A percentile compares a stretch with the other conserved stretches of the same genome.
Evolutionary conservation across 225 moss, liverwort and hornwort genomes (phyloP).

Genomic region (Bryoerythrophyllum caledonicum): DNA sequence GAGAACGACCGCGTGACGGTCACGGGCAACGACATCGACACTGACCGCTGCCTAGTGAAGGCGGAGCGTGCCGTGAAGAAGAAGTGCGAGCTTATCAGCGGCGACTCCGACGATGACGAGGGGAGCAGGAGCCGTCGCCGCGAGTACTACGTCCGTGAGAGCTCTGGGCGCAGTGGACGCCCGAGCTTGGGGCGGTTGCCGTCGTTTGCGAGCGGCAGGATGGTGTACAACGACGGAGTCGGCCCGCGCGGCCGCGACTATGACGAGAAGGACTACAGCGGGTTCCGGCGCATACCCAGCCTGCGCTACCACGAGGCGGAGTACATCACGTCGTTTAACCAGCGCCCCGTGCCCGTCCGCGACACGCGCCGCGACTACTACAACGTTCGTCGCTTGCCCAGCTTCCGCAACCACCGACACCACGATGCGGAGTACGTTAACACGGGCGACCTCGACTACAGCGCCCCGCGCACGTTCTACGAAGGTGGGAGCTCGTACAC

Average conservation of each 20-base stretch:
- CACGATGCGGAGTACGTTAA: constrained; percentile 55
- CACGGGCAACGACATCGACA: constrained; percentile 36
- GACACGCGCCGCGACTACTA: constrained; percentile 35
- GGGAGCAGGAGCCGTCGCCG: constrained; percentile 1
- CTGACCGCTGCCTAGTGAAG: constrained; percentile 38
- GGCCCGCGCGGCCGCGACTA: constrained; percentile 37
- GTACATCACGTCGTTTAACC: constrained; percentile 37
- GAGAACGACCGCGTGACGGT: constrained; percentile 39
- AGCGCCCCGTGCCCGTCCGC: constrained; percentile 2
- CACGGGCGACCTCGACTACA: constrained; percentile 31
- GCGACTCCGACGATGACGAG: constrained; percentile 7
- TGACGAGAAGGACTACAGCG: constrained; percentile 38
- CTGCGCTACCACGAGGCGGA: constrained; percentile 53
- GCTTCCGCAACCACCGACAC: constrained; percentile 45
- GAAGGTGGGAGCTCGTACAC: constrained; percentile 29
- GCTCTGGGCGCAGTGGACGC: constrained; percentile 26
- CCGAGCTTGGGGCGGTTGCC: constrained; percentile 40
- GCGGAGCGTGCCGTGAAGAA: constrained; percentile 54
- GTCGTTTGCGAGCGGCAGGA: constrained; percentile 40
- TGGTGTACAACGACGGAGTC: constrained; percentile 25
- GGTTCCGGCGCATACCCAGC: constrained; percentile 45
- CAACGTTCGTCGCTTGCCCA: constrained; percentile 42
- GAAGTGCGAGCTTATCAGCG: constrained; percentile 43
- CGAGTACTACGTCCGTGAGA: background rate
- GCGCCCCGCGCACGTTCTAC: constrained; percentile 32